Conservation (phyloP, 1,139 yeast species). For the Arxiozyma slooffiae region DNA sequence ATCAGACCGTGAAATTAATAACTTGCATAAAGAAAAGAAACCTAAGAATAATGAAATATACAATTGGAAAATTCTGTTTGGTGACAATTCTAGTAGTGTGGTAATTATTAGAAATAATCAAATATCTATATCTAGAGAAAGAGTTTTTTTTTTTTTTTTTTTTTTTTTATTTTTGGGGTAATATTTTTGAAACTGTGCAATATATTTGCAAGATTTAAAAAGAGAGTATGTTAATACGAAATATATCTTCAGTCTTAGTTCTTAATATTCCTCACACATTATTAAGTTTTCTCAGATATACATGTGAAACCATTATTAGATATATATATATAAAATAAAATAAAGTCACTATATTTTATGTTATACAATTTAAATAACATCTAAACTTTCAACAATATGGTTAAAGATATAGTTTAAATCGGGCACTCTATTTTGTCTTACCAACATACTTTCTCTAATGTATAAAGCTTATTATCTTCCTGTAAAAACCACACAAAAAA, state of each 20-base stretch:
- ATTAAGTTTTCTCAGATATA: background rate
- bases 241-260: no score
- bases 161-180: background rate
- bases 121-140: conserved; percentile 55
- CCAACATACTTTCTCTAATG: background rate
- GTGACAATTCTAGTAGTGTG: conserved; percentile 39
- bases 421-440: no score
- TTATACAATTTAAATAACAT: no score
- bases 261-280: background rate
- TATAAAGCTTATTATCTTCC: background rate
- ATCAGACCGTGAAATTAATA: conserved; percentile 53
- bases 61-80: conserved; percentile 45
- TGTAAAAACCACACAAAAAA: background rate
- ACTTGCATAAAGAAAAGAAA: conserved; percentile 34
- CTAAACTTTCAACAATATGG: no score
- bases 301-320: no score
- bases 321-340: no score
- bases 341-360: no score
- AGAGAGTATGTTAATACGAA: background rate
- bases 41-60: conserved; percentile 34
- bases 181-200: no score
- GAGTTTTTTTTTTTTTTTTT: conserved; percentile 16
- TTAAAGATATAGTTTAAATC: no score
- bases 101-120: conserved; percentile 53
- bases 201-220: background rate